Evolutionary conservation across 805 yeast species (phyloP), one percentile per base, ranked within the genome.

Genomic region (Saccharomyces mikatae): DNA sequence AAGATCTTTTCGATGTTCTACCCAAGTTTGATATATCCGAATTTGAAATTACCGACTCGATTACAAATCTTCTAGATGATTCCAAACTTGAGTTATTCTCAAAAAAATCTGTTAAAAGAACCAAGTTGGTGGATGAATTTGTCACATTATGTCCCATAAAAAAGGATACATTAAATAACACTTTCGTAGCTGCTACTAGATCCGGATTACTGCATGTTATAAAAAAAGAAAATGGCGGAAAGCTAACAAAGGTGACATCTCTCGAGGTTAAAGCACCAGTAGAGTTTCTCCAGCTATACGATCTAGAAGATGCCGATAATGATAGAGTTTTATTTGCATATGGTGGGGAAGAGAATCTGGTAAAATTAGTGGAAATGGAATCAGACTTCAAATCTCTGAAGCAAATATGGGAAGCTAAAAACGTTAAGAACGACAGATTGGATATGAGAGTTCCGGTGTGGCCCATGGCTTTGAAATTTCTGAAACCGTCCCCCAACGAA

Each of bases 381-480:
- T 62, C 68, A 5, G 60, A 58, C 47, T 63, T 57, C 22, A 60
- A 24, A 53, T 64, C 48, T 61, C 70, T 57, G 64, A 69, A 61
- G 62, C 60, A 63, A 63, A 57, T 86, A 4, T 91, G 86, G 77
- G 76, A 79, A 59, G 96, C 86, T 2, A 87, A 87, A 65, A 89
- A 89, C 67, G 96, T 89, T n/a, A 81, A 85, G 56, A 84, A 88
- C 61, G 87, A 86, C 70, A 80, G 79, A 58, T 71, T 92, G 29
- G 95, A 87, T 61, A 72, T 94, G 58, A 78, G 90, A 55, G 94
- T 84, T 6, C 96, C 96, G 3, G 80, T 92, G 10, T 86, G 95
- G 87, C 73, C 73, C 21, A 78, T 89, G 44, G 79, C 83, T 4
- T 76, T 69, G 30, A 78, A 53, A 75, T 89, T 48, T 67, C 50